Conservation (phyloP, 148 eudicot species). For the Silene conica region DNA sequence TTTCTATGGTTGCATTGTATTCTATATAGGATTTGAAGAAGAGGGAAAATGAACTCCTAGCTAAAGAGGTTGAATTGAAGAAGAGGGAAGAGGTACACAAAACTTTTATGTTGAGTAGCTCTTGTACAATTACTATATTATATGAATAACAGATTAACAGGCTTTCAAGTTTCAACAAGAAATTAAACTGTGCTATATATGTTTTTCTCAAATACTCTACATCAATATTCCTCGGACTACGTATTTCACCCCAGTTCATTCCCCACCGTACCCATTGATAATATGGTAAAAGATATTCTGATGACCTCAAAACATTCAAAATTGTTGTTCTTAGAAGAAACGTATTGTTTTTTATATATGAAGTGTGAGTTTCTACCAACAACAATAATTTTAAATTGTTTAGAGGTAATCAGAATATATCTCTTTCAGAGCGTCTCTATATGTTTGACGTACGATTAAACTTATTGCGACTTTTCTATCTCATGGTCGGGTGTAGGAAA, state of each 20-base stretch:
- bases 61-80: constrained; percentile 76
- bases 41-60: constrained; percentile 74
- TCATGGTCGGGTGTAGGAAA: constrained; percentile 65
- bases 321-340: too few relatives aligned
- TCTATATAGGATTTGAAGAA: constrained; percentile 51
- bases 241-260: too few relatives aligned
- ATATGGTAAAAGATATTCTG: too few relatives aligned
- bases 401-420: neutral
- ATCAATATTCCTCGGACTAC: neutral
- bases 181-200: too few relatives aligned
- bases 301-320: too few relatives aligned
- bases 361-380: neutral
- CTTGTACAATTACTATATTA: neutral
- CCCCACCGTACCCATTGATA: too few relatives aligned
- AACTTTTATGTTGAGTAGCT: neutral
- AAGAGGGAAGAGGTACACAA: constrained; percentile 62
- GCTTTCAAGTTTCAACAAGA: neutral
- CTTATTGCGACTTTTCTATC: constrained; percentile 7
- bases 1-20: neutral
- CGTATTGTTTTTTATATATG: neutral
- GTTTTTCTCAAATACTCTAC: neutral
- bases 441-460: neutral
- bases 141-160: too few relatives aligned
- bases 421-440: neutral
- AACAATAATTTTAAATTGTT: neutral